phyloP scores from a whole-genome alignment of 2,329 filamentous ascomycete species.

The Cercospora zeina region DNA sequence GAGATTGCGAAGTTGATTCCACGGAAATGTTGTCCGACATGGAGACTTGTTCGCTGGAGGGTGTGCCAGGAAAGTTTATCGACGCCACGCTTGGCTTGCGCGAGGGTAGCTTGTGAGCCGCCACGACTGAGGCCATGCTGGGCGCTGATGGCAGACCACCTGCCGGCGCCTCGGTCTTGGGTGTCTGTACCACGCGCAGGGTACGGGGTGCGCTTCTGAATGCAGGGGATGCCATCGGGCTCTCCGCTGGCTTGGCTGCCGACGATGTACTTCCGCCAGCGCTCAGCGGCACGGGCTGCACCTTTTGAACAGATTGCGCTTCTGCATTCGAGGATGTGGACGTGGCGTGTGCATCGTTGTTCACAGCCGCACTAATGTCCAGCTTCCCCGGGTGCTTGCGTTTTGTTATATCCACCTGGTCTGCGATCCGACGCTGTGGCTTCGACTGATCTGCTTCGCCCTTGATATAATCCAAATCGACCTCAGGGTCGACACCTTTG shows the following conservation, averaged over 20 bases:
- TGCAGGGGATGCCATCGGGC: conserved; percentile 52
- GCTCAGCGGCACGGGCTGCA: conserved; percentile 29
- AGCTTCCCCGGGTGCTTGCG: conserved; percentile 50
- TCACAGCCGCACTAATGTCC: conserved; percentile 48
- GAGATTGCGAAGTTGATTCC: conserved; percentile 69
- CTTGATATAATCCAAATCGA: not conserved
- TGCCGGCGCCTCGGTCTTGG: conserved; percentile 61
- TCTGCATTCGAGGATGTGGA: not conserved
- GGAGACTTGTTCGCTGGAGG: conserved; percentile 71
- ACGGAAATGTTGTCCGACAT: conserved; percentile 67
- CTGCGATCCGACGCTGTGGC: conserved; percentile 24
- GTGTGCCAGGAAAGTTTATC: conserved; percentile 67
- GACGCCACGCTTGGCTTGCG: conserved; percentile 59
- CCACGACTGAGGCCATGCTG: conserved; percentile 37
- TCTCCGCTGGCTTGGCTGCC: conserved; percentile 55
- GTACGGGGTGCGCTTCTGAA: conserved; percentile 61
- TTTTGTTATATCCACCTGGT: conserved; percentile 32
- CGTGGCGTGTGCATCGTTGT: conserved; percentile 24
- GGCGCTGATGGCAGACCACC: conserved; percentile 41
- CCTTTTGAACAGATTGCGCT: conserved; percentile 50
- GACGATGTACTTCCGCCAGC: conserved; percentile 54
- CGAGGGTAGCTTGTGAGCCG: conserved; percentile 47
- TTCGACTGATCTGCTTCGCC: conserved; percentile 21
- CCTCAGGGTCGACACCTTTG: not conserved
- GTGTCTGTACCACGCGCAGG: conserved; percentile 67